Evolutionary conservation across 208 protist species (phyloP).

Genomic region (Histomonas meleagridis): DNA sequence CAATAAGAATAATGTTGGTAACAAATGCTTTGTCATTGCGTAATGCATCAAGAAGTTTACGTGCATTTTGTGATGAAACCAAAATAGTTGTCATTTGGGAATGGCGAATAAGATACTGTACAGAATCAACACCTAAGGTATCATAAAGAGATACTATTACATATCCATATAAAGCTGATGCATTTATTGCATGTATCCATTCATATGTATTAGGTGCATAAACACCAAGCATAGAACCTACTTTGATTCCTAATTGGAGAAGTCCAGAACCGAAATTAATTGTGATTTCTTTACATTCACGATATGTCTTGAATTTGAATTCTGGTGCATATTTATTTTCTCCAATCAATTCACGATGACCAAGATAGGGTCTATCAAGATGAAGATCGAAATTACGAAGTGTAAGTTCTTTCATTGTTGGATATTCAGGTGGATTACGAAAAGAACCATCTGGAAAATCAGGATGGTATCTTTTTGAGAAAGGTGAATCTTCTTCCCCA

Average conservation of each 20-base stretch:
- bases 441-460: background rate
- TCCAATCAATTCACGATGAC: background rate
- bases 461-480: background rate
- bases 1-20: background rate
- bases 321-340: background rate
- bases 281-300: background rate
- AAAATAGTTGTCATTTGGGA: background rate
- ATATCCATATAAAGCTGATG: background rate
- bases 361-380: background rate
- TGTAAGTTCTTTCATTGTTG: background rate
- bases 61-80: background rate
- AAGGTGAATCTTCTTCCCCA: background rate
- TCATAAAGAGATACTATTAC: constrained; percentile 7
- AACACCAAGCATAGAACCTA: background rate
- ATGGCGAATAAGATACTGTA: background rate
- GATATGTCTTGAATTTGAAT: background rate
- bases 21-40: background rate
- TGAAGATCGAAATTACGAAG: background rate
- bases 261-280: background rate
- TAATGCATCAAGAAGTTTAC: background rate
- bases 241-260: background rate
- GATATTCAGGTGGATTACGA: background rate
- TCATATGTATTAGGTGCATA: background rate
- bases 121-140: background rate
- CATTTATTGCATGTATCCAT: background rate